Base-by-base conservation (phyloP, 257 asterid species). In the Solanum arcanum region DNA sequence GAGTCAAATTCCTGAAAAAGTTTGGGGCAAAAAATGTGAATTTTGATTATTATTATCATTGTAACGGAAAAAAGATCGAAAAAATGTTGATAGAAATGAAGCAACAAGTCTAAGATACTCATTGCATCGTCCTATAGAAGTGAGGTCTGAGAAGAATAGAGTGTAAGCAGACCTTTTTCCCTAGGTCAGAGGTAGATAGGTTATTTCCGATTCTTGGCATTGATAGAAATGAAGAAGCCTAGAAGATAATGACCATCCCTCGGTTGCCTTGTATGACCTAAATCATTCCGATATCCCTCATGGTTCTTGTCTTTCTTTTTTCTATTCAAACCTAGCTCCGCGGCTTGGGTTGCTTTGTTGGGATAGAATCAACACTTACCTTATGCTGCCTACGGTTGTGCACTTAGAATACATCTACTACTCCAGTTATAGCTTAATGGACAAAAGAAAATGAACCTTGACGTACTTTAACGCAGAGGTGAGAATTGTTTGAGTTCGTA, bases 1-100 rank as follows among this genome's bases (percentile, higher is more conserved):
- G 94, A 90, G 90, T 96, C 98, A 73, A 96, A 96, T 46, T 96
- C 98, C 99, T 96, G 90, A 27, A 27, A 49, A 44, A 35, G 7
- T 5, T 35, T 35, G 7, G 39, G 39, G 39, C 39, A 35, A 35
- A 35, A 35, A 35, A 35, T 5, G 64, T 78, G 64, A 46, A 44
- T 42, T 77, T 42, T 78, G 39, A 77, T 41, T 18, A 52, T 16
- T 16, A 52, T 47, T 52, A 52, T 52, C 6, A 15, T 29, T 29
- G 31, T 12, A 44, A 78, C 0, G 15, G 5, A 44, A 77, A 70
- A 27, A 44, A 5, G 23, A 25, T 77, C 1, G 6, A 15, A 77
- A 78, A 16, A 9, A 44, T 2, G 35, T 78, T 25, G 64, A 44
- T 29, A 46, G 25, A 78, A 11, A 14, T 9, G 64, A 77, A 44